phyloP scores from a whole-genome alignment of 768 basidiomycete genomes.

The Dacryopinax spathularia region DNA sequence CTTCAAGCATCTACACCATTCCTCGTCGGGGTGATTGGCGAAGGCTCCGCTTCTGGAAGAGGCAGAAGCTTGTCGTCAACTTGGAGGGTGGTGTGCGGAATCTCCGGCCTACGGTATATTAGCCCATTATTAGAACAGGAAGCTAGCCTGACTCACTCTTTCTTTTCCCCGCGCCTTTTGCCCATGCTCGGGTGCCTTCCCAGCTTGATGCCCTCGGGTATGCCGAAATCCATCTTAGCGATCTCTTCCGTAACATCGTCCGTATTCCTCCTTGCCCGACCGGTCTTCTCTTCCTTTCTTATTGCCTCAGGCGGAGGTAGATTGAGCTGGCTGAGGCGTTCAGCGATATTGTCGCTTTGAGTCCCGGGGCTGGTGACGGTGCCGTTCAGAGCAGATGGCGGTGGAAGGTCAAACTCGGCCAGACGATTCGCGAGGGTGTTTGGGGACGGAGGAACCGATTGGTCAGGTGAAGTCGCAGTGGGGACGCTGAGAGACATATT shows the following conservation, averaged over 20 bases:
- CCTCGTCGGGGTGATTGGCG: background rate
- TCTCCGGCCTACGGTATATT: background rate
- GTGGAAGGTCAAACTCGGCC: background rate
- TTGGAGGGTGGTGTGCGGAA: conserved; percentile 1
- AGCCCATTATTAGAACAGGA: background rate
- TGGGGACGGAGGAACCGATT: background rate
- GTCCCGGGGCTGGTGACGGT: background rate
- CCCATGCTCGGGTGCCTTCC: conserved; percentile 3
- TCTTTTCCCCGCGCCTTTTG: background rate
- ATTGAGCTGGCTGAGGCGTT: background rate
- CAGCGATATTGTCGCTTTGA: background rate
- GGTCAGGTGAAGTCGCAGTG: background rate
- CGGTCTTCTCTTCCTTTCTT: background rate
- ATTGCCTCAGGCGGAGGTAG: background rate
- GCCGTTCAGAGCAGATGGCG: background rate
- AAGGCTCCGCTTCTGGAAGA: background rate
- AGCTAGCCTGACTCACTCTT: background rate
- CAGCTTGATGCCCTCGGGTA: background rate
- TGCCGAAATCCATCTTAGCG: background rate
- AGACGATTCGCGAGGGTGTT: background rate
- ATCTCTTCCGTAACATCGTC: background rate
- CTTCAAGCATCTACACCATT: no score
- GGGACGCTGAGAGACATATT: background rate
- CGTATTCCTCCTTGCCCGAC: background rate
- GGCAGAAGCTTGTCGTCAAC: background rate